phyloP scores from a whole-genome alignment of 495 filamentous ascomycete genomes.

The Usnea hakonensis region DNA sequence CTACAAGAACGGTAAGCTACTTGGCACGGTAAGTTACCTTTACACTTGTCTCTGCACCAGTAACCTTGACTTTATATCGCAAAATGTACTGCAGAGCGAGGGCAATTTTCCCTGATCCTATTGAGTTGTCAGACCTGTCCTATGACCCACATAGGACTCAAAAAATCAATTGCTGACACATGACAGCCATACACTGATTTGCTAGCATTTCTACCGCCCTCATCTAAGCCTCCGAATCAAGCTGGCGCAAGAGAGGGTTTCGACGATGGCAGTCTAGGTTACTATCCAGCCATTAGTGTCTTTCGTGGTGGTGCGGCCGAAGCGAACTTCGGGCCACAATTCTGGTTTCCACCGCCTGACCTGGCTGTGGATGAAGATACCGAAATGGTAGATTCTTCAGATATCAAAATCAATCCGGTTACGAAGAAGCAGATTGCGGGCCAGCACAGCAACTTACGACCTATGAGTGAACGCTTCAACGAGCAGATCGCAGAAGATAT shows the following conservation, averaged over 20 bases:
- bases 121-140: neutral
- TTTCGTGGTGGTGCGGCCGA: conserved; percentile 87
- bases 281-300: conserved; percentile 88
- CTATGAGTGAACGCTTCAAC: conserved; percentile 73
- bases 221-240: conserved; percentile 61
- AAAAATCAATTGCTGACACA: neutral
- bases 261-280: conserved; percentile 90
- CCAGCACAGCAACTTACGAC: conserved; percentile 34
- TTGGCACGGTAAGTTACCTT: conserved; percentile 50
- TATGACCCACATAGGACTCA: neutral
- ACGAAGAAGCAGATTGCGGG: conserved; percentile 17
- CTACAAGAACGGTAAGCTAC: conserved; percentile 81
- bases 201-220: conserved; percentile 85
- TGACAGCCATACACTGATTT: conserved; percentile 68
- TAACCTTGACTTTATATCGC: neutral
- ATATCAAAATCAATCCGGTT: conserved; percentile 11
- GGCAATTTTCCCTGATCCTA: neutral
- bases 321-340: conserved; percentile 82
- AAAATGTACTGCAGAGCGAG: neutral
- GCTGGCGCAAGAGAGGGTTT: conserved; percentile 70
- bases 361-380: conserved; percentile 37
- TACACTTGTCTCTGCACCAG: neutral
- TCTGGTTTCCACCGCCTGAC: conserved; percentile 75
- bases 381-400: conserved; percentile 39
- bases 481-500: conserved; percentile 96